Evolutionary conservation across 805 yeast genomes (phyloP), one percentile per base, ranked within the genome.

Genomic region (Ogataea henricii): DNA sequence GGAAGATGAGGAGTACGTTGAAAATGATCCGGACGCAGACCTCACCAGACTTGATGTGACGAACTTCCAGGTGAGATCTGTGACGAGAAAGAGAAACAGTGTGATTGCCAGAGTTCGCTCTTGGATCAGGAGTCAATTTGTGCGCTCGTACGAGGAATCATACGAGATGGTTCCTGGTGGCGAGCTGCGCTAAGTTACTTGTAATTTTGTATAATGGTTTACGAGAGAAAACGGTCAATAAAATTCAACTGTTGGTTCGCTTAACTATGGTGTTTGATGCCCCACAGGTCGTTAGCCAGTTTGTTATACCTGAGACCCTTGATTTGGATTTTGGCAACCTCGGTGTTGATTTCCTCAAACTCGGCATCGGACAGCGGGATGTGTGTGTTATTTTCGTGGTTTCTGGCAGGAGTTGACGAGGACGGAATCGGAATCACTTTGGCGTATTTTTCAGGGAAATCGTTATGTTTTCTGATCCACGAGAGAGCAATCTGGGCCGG

Each of bases 371-470:
- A 63, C 46, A 89, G 68, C 9, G 66, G 64, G 40, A 78, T 56
- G 41, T 64, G 65, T 18, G 71, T 67, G 54, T 78, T 71, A 67
- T 89, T 90, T 61, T 81, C 86, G 40, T 73, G 71, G 14, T 85
- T 80, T 63, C 88, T 82, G 9, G 65, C 70, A 3, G 69, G 64
- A 32, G 83, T 77, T 6, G 89, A 77, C 3, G 88, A 83, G 45
- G 91, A 84, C 17, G 97, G 96, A 63, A 90, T 86, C 27, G 96
- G 95, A 39, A 90, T 60, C 37, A 88, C 73, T 49, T 68, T 72
- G 21, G 90, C 78, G 45, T 70, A 74, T 25, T 54, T 57, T 3
- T 56, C 58, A 54, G 55, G 57, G 37, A 45, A 55, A 2, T 77
- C 79, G 7, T 70, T 64, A 56, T 63, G 72, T 44, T 77, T 73